A percentile compares a stretch with the other conserved stretches of the same genome.
phyloP scores from a whole-genome alignment of 176 grass and related monocot genomes.

The Eleusine coracana region DNA sequence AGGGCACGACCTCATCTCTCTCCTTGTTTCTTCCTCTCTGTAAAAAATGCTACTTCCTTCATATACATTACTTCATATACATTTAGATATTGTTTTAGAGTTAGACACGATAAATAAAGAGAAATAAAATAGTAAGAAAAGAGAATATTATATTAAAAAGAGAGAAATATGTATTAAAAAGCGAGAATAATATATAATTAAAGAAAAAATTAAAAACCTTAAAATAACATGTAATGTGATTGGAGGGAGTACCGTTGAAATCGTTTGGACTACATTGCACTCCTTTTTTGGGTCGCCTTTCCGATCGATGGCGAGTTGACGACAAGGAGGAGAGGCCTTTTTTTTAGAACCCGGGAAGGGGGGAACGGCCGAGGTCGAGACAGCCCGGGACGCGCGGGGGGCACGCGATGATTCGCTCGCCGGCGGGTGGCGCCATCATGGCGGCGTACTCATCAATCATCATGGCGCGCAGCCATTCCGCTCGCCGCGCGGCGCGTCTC shows the following conservation, averaged over 20 bases:
- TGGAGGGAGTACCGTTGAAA: no score
- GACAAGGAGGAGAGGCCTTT: neutral
- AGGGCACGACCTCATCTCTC: neutral
- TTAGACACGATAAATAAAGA: no score
- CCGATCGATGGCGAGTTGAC: neutral
- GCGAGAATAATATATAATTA: no score
- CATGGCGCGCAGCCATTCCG: constrained; percentile 12
- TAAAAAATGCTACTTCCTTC: neutral
- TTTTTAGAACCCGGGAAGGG: neutral
- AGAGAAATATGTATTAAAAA: no score
- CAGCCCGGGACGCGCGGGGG: constrained; percentile 14
- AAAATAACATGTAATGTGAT: no score
- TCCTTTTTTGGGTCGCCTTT: neutral
- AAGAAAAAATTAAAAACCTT: no score
- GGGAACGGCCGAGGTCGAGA: neutral
- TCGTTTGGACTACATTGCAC: neutral
- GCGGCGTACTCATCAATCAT: constrained; percentile 39
- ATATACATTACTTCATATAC: no score
- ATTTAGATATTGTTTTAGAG: no score
- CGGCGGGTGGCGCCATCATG: constrained; percentile 46
- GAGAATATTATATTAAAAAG: no score
- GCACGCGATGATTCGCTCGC: constrained; percentile 35
- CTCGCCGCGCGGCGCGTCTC: constrained; percentile 7
- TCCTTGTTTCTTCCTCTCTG: neutral
- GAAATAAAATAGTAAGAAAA: no score